Percentiles rank a stretch among this genome's conserved stretches.
Conservation (phyloP, 2,329 filamentous ascomycete genomes). For the Zasmidium cellare region DNA sequence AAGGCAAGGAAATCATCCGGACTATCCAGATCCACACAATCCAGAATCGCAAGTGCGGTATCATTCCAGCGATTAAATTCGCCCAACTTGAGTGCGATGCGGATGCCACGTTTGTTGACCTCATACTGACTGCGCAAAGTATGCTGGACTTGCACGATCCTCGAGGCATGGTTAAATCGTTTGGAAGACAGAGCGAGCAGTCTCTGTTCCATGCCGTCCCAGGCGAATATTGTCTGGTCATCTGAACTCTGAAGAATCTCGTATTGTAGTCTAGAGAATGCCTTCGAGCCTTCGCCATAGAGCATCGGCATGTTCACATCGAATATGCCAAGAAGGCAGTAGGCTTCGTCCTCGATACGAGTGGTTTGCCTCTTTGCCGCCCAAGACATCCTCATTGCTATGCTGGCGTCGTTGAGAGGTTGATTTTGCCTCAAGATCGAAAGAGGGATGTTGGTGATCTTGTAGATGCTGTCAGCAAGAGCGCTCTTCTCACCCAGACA, state of each 20-base stretch:
- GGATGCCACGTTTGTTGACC: no score
- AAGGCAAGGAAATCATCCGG: no score
- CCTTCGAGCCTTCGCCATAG: constrained; percentile 32
- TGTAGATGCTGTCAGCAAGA: background rate
- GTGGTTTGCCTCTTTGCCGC: constrained; percentile 20
- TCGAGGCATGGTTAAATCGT: no score
- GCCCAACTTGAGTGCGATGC: no score
- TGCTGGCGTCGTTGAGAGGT: background rate
- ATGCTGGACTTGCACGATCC: no score
- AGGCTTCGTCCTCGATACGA: constrained; percentile 30
- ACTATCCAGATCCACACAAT: no score
- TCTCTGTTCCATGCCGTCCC: no score
- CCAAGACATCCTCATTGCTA: constrained; percentile 24
- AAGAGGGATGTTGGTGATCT: background rate
- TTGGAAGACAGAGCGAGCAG: no score
- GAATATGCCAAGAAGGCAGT: constrained; percentile 32
- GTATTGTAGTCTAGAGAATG: constrained; percentile 15
- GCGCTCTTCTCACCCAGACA: background rate
- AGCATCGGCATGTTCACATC: constrained; percentile 31
- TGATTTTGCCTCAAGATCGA: background rate
- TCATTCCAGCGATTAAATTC: no score
- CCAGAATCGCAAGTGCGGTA: no score
- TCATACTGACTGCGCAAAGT: no score
- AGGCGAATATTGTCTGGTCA: background rate
- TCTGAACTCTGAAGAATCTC: constrained; percentile 11